Conservation (phyloP, 2,329 filamentous ascomycete genomes). For the Alternaria alternata region DNA sequence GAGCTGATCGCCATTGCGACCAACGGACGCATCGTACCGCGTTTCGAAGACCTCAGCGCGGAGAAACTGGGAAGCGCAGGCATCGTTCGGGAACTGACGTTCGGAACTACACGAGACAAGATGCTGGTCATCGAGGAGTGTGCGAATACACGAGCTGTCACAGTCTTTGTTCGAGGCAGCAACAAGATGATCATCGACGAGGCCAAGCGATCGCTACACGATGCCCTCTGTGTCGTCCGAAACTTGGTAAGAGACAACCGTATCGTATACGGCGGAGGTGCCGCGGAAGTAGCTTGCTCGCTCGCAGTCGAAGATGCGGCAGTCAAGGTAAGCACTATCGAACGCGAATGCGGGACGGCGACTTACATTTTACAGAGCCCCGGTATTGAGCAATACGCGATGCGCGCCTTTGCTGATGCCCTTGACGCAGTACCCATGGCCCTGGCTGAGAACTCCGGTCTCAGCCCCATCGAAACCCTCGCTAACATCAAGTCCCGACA, state of each 20-base stretch:
- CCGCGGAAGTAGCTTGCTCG: slow-evolving; percentile 96
- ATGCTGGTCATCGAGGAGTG: slow-evolving; percentile 99
- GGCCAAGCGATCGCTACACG: slow-evolving; percentile 95
- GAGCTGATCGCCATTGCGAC: slow-evolving; percentile 98
- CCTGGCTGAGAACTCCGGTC: slow-evolving; percentile 93
- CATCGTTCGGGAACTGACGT: slow-evolving; percentile 91
- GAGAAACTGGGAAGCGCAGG: slow-evolving; percentile 93
- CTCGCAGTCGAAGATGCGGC: slow-evolving; percentile 95
- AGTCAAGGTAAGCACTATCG: slow-evolving; percentile 66
- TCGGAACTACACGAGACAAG: slow-evolving; percentile 97
- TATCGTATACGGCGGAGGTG: slow-evolving; percentile 95
- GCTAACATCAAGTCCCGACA: slow-evolving; percentile 96
- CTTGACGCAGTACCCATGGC: slow-evolving; percentile 95
- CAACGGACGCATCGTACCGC: slow-evolving; percentile 95
- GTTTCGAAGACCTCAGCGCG: slow-evolving; percentile 91
- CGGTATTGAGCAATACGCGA: slow-evolving; percentile 98
- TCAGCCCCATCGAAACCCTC: slow-evolving; percentile 94
- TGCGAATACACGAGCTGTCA: slow-evolving; percentile 95
- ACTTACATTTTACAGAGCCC: slow-evolving; percentile 67
- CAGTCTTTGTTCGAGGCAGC: slow-evolving; percentile 93
- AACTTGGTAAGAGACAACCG: slow-evolving; percentile 96
- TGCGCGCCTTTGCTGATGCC: slow-evolving; percentile 96
- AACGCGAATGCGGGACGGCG: background rate
- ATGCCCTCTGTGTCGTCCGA: slow-evolving; percentile 95
- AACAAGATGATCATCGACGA: slow-evolving; percentile 99